Base-by-base conservation (phyloP, 176 grass and related monocot genomes). In the Cenchrus purpureus region DNA sequence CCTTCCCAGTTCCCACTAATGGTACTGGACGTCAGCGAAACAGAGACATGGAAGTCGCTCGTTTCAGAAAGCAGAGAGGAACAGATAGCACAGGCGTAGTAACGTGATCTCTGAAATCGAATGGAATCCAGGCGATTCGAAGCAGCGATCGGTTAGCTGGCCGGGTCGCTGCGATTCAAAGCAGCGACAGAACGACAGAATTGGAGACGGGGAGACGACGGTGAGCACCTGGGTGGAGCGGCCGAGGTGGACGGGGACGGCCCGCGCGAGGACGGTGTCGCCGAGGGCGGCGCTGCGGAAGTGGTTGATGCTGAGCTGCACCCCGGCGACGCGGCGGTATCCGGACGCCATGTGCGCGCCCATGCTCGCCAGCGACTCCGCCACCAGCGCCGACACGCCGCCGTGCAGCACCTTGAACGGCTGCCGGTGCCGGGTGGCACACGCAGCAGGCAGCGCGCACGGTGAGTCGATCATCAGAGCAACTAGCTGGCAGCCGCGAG, bases 351-450 rank as follows among this genome's bases (percentile, higher is more conserved):
- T 90, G 93, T 98, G 95, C 66, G 95, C 91, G 31, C 95, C 95
- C 87, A 98, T 95, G 93, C 96, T 95, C 4, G 87, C 96, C 12
- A 98, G 85, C 57, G 80, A 86, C 90, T 98, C 96, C 0, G 93
- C 87, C 63, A 98, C 88, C 74, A 95, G 71, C 8, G 93, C 93
- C 44, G 93, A 98, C 64, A 95, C 80, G 70, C 93, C 89, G 61
- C 96, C 93, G 86, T 98, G 96, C 63, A 98, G 62, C 83, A 98
- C 96, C 89, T 92, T 95, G 91, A 98, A 98, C 83, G 93, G 93
- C 93, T 98, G 84, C n/a, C 59, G 59, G n/a, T 3, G 8, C 1
- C 48, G 48, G 49, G 37, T 0, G 37, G 37, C 37, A 34, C 34
- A 34, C 34, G 34, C 34, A 34, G 34, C 34, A 12, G 11, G 49